Conservation (phyloP, 257 asterid species). For the Asclepias syriaca region DNA sequence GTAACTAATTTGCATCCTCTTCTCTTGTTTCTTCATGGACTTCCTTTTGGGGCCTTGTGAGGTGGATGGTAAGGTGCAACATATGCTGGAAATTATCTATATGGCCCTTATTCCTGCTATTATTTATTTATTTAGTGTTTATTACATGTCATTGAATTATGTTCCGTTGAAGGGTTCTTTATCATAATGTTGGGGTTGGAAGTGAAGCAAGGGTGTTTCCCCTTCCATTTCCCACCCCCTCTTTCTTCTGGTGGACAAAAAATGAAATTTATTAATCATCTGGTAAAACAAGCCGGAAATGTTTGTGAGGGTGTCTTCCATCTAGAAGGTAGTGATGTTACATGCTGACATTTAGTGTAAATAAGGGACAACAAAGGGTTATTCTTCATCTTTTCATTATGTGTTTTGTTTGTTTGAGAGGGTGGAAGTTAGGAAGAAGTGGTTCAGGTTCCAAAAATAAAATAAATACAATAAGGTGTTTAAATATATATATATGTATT, state of each 20-base stretch:
- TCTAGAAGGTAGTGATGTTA: not conserved
- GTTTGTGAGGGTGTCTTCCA: not conserved
- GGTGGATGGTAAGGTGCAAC: not conserved
- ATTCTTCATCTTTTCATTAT: not conserved
- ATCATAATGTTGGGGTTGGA: not conserved
- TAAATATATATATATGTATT: not conserved
- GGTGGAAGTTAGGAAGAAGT: not conserved
- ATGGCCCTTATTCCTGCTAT: not conserved
- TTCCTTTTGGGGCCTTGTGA: not conserved
- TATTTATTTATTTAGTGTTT: not conserved
- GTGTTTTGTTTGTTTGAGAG: not conserved
- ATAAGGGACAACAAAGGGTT: not conserved
- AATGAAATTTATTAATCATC: not conserved
- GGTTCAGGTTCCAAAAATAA: not conserved
- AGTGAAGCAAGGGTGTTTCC: not conserved
- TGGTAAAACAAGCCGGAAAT: not conserved
- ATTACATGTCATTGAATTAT: not conserved
- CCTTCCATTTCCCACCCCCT: not conserved
- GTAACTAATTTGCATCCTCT: not conserved
- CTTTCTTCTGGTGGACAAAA: not conserved
- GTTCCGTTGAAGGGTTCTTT: not conserved
- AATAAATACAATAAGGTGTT: not conserved
- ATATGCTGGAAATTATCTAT: not conserved
- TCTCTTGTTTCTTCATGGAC: not conserved
- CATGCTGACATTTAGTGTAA: not conserved